These are phyloP conservation scores for Xylaria arbuscula DNA, from an alignment of 2,329 filamentous ascomycete genomes.

Conservation along the genomic window DNA sequence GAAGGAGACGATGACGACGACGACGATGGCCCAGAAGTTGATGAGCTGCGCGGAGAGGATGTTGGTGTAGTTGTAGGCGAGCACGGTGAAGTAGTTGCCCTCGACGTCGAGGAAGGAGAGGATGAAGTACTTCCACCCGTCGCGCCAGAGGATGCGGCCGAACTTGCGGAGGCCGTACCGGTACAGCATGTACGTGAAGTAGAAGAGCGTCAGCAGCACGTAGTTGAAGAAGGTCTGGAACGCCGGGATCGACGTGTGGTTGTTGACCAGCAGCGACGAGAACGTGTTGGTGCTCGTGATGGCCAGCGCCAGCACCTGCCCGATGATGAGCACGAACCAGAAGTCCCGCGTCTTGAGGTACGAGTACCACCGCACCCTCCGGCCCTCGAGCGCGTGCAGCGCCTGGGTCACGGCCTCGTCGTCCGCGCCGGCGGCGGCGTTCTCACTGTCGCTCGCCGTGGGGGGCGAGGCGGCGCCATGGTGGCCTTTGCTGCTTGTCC, in stretches of 20 bases:
- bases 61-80: conserved; percentile 93
- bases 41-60: conserved; percentile 93
- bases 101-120: conserved; percentile 93
- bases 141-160: conserved; percentile 68
- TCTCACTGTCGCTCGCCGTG: background rate
- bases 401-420: conserved; percentile 60
- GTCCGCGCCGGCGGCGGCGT: conserved; percentile 39
- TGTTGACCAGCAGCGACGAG: conserved; percentile 74
- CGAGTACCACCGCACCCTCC: conserved; percentile 69
- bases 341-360: conserved; percentile 89
- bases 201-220: conserved; percentile 82
- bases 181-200: conserved; percentile 82
- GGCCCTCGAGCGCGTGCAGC: conserved; percentile 66
- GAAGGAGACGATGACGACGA: conserved; percentile 89
- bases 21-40: conserved; percentile 98
- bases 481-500: conserved; percentile 35
- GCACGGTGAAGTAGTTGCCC: conserved; percentile 97
- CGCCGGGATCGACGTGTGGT: conserved; percentile 84
- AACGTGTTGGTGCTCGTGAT: conserved; percentile 96
- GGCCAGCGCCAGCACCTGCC: conserved; percentile 87
- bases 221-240: conserved; percentile 99
- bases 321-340: conserved; percentile 82
- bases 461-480: conserved; percentile 19
- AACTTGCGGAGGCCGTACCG: conserved; percentile 81
- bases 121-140: conserved; percentile 95